Evolutionary conservation across 306 rosid genomes (phyloP), one percentile per base, ranked within the genome.

Genomic region (Cicer yamashitae): DNA sequence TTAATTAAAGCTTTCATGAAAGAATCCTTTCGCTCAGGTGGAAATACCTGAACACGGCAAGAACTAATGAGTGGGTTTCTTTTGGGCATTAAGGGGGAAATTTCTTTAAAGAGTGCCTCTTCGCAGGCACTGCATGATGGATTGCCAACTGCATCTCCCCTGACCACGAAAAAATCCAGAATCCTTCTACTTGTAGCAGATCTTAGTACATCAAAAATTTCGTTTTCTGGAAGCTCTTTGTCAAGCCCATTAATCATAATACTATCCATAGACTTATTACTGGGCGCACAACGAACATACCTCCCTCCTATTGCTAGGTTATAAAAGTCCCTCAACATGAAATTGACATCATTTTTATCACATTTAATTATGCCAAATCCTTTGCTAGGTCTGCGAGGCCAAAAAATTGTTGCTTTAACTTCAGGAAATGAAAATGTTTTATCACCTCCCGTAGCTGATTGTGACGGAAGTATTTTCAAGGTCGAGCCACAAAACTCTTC

Each of bases 301-400:
- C 85, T 87, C 77, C 91, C 97, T 43, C 96, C 92, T 1, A 92
- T 68, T 12, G 59, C 52, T 74, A 89, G 89, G 88, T 79, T 68
- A 80, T 60, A 82, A 71, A 94, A 89, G 60, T 94, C 97, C 66
- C 71, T 62, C 73, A 92, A 45, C 51, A 94, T 78, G 82, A 39
- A 41, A 69, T 17, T 10, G 40, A 90, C 85, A 75, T 92, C 91
- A 34, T 11, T 17, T 25, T 70, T 12, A 59, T 86, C 72, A 67
- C 96, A 90, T 87, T 74, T 94, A 72, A 90, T 84, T 63, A 90
- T 43, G 45, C 85, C 99, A 81, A 71, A 14, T 76, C 99, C 96
- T 60, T 53, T 90, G 83, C 93, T 88, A 76, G 11, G 62, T 84
- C 92, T 84, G 22, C 96, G 96, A 62, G 96, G 98, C 99, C 99